Percentiles rank a stretch among this genome's conserved stretches.
Conservation (phyloP, 257 asterid genomes). For the Cordia subcordata region DNA sequence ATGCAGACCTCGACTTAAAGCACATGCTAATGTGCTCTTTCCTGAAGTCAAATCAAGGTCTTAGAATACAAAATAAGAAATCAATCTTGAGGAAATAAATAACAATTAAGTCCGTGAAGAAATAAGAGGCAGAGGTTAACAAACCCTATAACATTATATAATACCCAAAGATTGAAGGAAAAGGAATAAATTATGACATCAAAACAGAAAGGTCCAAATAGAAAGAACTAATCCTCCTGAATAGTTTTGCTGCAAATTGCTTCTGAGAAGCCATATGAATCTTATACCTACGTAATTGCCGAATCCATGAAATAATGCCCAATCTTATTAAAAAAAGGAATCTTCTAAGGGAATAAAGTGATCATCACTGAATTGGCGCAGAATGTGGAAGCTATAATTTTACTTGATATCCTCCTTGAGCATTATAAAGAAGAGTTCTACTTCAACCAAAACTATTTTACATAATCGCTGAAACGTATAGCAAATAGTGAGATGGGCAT, state of each 20-base stretch:
- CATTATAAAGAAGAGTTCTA: too few relatives aligned
- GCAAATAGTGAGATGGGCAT: too few relatives aligned
- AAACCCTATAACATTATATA: neutral
- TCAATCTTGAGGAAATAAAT: neutral
- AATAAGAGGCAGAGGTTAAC: neutral
- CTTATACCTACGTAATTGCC: neutral
- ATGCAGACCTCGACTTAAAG: slow-evolving; percentile 71
- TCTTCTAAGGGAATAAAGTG: neutral
- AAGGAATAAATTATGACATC: neutral
- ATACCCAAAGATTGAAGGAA: neutral
- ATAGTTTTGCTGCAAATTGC: too few relatives aligned
- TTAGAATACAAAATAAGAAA: slow-evolving; percentile 7
- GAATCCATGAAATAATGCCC: neutral
- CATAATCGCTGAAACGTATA: too few relatives aligned
- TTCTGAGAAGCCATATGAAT: too few relatives aligned
- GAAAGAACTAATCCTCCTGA: too few relatives aligned
- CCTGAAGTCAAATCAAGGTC: slow-evolving; percentile 40
- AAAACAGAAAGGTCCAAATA: too few relatives aligned
- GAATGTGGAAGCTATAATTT: too few relatives aligned
- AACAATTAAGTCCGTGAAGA: neutral
- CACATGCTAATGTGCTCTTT: slow-evolving; percentile 96
- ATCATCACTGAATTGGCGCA: neutral
- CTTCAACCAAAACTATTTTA: too few relatives aligned
- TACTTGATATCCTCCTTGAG: too few relatives aligned
- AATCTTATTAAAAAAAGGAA: neutral